These are phyloP conservation scores for Sphaerulina musiva DNA, from an alignment of 2,329 filamentous ascomycete species.

Conservation along the genomic window DNA sequence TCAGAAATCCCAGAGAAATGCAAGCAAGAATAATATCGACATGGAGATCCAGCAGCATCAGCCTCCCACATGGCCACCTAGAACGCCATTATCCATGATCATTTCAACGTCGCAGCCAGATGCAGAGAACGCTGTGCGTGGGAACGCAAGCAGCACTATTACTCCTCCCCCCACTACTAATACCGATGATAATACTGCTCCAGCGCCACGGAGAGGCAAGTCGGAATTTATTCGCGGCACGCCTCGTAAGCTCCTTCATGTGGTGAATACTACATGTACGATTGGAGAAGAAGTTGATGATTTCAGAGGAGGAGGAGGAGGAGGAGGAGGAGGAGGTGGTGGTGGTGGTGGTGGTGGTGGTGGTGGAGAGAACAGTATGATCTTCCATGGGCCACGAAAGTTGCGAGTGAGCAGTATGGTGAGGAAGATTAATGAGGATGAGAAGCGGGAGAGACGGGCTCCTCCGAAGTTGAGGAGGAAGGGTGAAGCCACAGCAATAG, in stretches of 20 bases:
- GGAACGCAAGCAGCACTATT: slow-evolving; percentile 5
- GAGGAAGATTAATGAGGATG: not conserved
- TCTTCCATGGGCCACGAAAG: slow-evolving; percentile 16
- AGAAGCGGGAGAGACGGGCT: not conserved
- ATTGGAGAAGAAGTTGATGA: slow-evolving; percentile 5
- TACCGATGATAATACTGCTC: no score
- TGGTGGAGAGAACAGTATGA: no score
- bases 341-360: no score
- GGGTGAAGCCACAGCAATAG: no score
- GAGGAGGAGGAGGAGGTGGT: no score
- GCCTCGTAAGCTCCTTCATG: not conserved
- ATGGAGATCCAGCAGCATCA: not conserved
- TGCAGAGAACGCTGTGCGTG: not conserved
- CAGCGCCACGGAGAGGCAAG: no score
- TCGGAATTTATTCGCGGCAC: not conserved
- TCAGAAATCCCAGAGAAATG: not conserved
- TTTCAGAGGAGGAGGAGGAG: no score
- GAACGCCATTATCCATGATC: not conserved
- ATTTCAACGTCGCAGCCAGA: not conserved
- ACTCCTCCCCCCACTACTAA: not conserved
- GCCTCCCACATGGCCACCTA: not conserved
- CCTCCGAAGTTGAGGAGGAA: not conserved
- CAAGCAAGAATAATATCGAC: not conserved
- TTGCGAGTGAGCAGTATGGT: slow-evolving; percentile 15
- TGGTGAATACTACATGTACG: slow-evolving; percentile 6